phyloP scores from a whole-genome alignment of 345 rosid genomes.

The sweet orange (Citrus sinensis) region DVS_A1.0 CM039165.1:18513001-18513500 shows the following conservation, averaged over 20 bases:
- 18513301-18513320: constrained; percentile 40
- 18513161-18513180: background rate
- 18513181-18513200: background rate
- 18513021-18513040: background rate
- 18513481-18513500: constrained; percentile 31
- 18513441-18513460: background rate
- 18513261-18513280: background rate
- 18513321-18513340: constrained; percentile 41
- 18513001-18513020: background rate
- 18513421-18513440: background rate
- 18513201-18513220: background rate
- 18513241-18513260: background rate
- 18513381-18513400: background rate
- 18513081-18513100: background rate
- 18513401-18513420: background rate
- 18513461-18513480: constrained; percentile 31
- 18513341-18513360: constrained; percentile 43
- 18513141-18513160: background rate
- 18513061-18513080: background rate
- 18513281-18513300: background rate
- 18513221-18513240: background rate
- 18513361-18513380: background rate
- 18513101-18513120: background rate
- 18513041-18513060: background rate
- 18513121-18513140: background rate